Evolutionary conservation across 1,284 basidiomycete species (phyloP).

Genomic region (Trichosporon inkin): DNA sequence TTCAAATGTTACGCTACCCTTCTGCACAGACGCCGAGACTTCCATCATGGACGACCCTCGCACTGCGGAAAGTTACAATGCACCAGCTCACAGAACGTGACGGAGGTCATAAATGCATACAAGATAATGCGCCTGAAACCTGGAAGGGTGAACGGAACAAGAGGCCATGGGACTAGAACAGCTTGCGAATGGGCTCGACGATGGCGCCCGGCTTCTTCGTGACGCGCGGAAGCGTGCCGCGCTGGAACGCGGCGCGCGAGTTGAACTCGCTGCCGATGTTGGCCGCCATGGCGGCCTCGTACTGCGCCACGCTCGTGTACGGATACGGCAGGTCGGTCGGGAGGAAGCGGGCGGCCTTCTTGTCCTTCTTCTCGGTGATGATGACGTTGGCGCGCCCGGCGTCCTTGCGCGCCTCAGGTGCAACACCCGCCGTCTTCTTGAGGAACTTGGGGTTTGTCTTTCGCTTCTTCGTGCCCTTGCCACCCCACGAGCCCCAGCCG

Average conservation of each 20-base stretch:
- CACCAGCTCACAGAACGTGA: too few relatives aligned
- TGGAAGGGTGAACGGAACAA: not conserved
- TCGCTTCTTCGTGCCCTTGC: constrained; percentile 59
- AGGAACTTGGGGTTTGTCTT: constrained; percentile 57
- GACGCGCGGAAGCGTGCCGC: constrained; percentile 73
- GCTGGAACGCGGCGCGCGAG: constrained; percentile 79
- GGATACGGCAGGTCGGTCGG: constrained; percentile 86
- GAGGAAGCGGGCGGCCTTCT: constrained; percentile 83
- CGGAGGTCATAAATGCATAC: constrained; percentile 4
- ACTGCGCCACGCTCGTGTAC: constrained; percentile 85
- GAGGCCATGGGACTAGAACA: constrained; percentile 47
- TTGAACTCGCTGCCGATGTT: constrained; percentile 93
- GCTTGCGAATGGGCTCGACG: constrained; percentile 67
- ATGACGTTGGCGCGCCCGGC: constrained; percentile 80
- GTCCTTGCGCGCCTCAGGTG: constrained; percentile 73
- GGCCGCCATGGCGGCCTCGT: constrained; percentile 71
- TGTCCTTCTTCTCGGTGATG: constrained; percentile 88
- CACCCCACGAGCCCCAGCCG: constrained; percentile 95
- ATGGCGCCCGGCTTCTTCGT: constrained; percentile 80
- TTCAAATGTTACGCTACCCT: too few relatives aligned
- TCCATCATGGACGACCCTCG: too few relatives aligned
- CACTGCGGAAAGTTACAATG: too few relatives aligned
- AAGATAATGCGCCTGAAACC: not conserved
- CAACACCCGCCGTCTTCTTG: constrained; percentile 76
- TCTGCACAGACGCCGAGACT: too few relatives aligned